Evolutionary conservation across 768 basidiomycete genomes (phyloP).

Genomic region (Astraeus odoratus): DNA sequence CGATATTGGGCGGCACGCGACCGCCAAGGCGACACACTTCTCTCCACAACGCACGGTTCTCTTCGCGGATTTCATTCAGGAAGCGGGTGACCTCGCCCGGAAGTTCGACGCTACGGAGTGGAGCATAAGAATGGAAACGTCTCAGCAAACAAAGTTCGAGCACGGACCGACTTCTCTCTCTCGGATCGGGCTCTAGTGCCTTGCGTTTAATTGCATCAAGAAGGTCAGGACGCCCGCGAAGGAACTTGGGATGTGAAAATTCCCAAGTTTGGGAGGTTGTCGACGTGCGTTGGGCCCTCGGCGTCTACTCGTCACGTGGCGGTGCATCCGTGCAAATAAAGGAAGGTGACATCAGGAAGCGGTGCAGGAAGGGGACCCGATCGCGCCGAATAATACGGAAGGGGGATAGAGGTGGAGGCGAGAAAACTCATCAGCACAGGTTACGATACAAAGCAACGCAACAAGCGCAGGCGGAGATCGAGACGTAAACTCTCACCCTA

Average conservation of each 20-base stretch:
- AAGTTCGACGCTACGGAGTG: constrained; percentile 58
- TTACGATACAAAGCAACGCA: not conserved
- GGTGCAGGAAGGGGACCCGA: not conserved
- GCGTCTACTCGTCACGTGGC: constrained; percentile 42
- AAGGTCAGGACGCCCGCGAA: constrained; percentile 72
- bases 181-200: constrained; percentile 74
- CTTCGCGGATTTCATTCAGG: constrained; percentile 62
- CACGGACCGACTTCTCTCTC: constrained; percentile 25
- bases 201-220: constrained; percentile 85
- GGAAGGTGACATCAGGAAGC: not conserved
- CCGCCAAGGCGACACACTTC: constrained; percentile 19
- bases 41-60: constrained; percentile 55
- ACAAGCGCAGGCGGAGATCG: not conserved
- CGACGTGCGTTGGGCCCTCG: constrained; percentile 76
- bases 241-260: constrained; percentile 82
- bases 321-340: not conserved
- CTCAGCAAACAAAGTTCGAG: not conserved
- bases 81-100: constrained; percentile 61
- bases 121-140: constrained; percentile 3
- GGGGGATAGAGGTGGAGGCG: not conserved
- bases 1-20: constrained; percentile 16
- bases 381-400: not conserved
- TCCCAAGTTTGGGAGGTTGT: constrained; percentile 83
- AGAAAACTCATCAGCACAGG: not conserved
- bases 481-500: constrained; percentile 45